A percentile compares a stretch with the other conserved stretches of the same genome.
Evolutionary conservation across 192 early-diverging fungal genomes (phyloP).

Genomic region (Podila horticola): DNA sequence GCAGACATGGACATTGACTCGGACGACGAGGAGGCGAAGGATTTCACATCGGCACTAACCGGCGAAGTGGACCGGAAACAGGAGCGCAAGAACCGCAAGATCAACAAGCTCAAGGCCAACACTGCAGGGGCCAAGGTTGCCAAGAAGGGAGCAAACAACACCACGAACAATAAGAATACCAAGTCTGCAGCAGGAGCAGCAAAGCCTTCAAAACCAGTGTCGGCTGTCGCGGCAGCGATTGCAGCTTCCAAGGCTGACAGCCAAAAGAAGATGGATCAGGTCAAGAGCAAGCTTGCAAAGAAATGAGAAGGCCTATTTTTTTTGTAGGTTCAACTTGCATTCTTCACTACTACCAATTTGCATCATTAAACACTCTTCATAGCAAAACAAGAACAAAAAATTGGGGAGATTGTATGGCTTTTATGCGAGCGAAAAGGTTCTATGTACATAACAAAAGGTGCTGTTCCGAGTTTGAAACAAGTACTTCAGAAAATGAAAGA

Average conservation of each 20-base stretch:
- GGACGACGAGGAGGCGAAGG: slow-evolving; percentile 30
- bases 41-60: slow-evolving; percentile 45
- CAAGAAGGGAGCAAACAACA: slow-evolving; percentile 5
- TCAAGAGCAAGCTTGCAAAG: slow-evolving; percentile 45
- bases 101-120: slow-evolving; percentile 53
- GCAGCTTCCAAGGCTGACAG: slow-evolving; percentile 27
- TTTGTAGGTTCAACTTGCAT: background rate
- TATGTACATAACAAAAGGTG: no score
- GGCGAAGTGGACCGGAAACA: slow-evolving; percentile 52
- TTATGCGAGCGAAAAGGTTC: no score
- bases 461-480: no score
- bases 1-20: slow-evolving; percentile 17
- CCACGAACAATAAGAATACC: background rate
- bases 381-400: background rate
- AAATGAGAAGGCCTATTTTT: background rate
- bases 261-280: slow-evolving; percentile 28
- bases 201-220: slow-evolving; percentile 18
- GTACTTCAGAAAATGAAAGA: no score
- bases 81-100: slow-evolving; percentile 52
- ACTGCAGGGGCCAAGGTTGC: slow-evolving; percentile 36
- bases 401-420: no score
- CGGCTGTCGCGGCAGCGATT: slow-evolving; percentile 42
- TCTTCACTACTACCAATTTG: background rate
- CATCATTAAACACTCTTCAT: background rate
- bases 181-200: background rate